These are phyloP conservation scores for Fusarium brevicatenulatum DNA, from an alignment of 2,329 filamentous ascomycete genomes.

Conservation along the genomic window DNA sequence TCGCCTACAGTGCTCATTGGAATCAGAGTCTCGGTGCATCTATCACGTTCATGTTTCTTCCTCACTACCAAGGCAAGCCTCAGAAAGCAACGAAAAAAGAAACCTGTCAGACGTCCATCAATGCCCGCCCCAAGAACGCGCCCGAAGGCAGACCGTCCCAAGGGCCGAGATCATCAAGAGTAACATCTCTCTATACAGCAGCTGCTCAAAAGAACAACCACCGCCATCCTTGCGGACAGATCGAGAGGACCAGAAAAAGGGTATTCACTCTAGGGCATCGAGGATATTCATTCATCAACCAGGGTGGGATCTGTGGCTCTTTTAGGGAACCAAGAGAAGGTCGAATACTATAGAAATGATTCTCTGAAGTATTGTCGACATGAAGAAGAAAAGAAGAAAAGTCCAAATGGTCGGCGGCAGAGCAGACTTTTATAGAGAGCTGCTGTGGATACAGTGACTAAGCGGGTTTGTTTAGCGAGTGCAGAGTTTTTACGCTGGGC, in stretches of 20 bases:
- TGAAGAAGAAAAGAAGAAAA: conserved; percentile 63
- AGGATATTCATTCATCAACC: conserved; percentile 70
- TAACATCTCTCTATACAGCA: conserved; percentile 81
- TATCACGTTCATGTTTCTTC: conserved; percentile 54
- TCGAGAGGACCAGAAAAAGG: conserved; percentile 39
- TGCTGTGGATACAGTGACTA: neutral
- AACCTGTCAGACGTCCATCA: conserved; percentile 90
- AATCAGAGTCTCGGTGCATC: too few species aligned
- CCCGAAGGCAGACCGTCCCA: conserved; percentile 77
- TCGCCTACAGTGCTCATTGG: too few species aligned
- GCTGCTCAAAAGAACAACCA: conserved; percentile 26
- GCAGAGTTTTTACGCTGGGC: neutral
- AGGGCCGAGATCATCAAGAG: conserved; percentile 90
- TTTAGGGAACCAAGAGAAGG: conserved; percentile 90
- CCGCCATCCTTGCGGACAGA: conserved; percentile 65
- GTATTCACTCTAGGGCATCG: conserved; percentile 63
- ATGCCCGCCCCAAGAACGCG: conserved; percentile 80
- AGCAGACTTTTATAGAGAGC: conserved; percentile 25
- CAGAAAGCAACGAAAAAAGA: conserved; percentile 63
- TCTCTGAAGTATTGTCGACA: conserved; percentile 76
- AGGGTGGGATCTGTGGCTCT: conserved; percentile 88
- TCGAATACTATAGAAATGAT: conserved; percentile 99
- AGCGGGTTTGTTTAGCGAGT: neutral
- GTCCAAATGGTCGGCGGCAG: conserved; percentile 41
- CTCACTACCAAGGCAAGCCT: conserved; percentile 60